Evolutionary conservation across 306 rosid species (phyloP), one percentile per base, ranked within the genome.

Genomic region (Alnus glutinosa): DNA sequence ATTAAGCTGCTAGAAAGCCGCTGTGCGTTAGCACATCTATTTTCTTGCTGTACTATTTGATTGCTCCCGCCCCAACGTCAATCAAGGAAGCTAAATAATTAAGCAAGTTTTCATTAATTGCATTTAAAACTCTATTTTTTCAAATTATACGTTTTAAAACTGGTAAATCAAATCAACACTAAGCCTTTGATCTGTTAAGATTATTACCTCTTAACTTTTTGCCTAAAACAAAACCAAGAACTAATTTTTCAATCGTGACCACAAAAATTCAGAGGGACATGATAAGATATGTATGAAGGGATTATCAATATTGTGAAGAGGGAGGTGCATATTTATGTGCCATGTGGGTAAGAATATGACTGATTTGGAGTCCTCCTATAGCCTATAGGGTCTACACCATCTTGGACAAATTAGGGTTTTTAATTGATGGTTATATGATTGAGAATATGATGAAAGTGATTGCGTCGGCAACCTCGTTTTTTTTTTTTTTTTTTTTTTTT

Each of bases 381-480:
- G 42, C 39, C 51, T 3, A 64, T 79, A 54, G 42, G 74, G 64
- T 73, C 83, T 48, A 69, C 71, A 36, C 78, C 85, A 52, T 47
- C 77, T 70, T 82, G 69, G 84, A 87, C 80, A 74, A 75, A 28
- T 50, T 67, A 9, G 70, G 9, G 49, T 59, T 49, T 42, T 19
- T 79, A 79, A 67, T n/a, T 80, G 75, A 67, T 39, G 28, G 50
- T 23, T 32, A 37, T 42, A 69, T 69, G 86, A 86, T 78, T 77
- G 46, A 49, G 74, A 88, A 83, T 83, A 32, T 68, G 13, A 79
- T 68, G 89, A 88, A 80, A 80, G 73, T 37, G 82, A 89, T 74
- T 46, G 77, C 46, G 55, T 75, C 47, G 49, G 84, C 85, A 82
- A 80, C 75, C 83, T 48, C 32, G 55, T 19, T 58, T 10, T 19